Percentiles rank a stretch among this genome's conserved stretches.
Evolutionary conservation across 176 grass and related monocot species (phyloP).

Genomic region (Musa schizocarpa): DNA sequence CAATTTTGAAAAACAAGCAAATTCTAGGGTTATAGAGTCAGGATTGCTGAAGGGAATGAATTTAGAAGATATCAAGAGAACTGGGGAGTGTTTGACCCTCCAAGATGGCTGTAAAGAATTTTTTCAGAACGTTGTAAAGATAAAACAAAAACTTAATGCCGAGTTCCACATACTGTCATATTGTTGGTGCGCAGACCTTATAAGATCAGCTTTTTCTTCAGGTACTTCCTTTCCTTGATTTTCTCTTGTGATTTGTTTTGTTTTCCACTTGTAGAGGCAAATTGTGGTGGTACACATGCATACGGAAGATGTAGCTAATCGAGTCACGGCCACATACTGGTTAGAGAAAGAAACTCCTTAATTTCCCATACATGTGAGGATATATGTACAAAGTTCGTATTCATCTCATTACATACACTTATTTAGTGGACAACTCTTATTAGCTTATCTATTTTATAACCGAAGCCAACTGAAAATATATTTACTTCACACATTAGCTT

Average conservation of each 20-base stretch:
- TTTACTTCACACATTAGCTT: no score
- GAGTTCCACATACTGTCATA: constrained; percentile 97
- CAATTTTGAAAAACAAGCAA: constrained; percentile 84
- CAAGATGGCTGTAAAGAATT: constrained; percentile 83
- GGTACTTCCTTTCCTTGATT: constrained; percentile 37
- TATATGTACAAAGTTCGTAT: no score
- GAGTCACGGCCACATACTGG: background rate
- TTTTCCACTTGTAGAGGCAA: no score
- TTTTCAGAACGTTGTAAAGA: constrained; percentile 65
- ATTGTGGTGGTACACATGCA: no score
- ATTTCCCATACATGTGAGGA: no score
- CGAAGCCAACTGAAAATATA: no score
- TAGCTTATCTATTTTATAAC: no score
- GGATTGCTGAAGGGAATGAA: constrained; percentile 82
- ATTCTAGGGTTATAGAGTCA: constrained; percentile 77
- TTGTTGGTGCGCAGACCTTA: constrained; percentile 97
- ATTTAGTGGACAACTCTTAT: no score
- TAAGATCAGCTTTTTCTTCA: constrained; percentile 81
- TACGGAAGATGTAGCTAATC: no score
- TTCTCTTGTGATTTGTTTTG: constrained; percentile 1
- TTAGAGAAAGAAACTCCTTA: background rate
- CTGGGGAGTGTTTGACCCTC: constrained; percentile 75
- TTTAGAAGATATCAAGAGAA: constrained; percentile 84
- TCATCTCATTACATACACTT: no score
- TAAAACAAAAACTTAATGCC: constrained; percentile 42